A percentile compares a stretch with the other conserved stretches of the same genome.
Evolutionary conservation across 805 yeast genomes (phyloP).

Genomic region (Spathaspora boniae): DNA sequence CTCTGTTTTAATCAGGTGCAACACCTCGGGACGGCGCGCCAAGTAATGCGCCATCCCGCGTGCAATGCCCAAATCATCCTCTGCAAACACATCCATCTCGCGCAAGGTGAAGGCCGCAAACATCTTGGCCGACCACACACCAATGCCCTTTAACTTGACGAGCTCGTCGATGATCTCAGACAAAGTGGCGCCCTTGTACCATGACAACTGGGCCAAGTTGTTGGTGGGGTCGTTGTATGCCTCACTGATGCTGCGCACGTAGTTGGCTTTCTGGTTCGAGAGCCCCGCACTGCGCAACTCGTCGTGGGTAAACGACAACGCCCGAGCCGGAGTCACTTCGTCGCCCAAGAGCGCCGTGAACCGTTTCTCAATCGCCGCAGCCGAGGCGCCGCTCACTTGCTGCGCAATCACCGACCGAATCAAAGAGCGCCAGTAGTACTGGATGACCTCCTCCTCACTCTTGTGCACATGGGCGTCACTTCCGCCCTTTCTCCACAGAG

Average conservation of each 20-base stretch:
- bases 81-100: conserved; percentile 67
- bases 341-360: conserved; percentile 33
- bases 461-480: conserved; percentile 5
- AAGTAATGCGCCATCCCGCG: conserved; percentile 72
- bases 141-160: conserved; percentile 64
- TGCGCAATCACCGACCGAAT: conserved; percentile 55
- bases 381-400: conserved; percentile 81
- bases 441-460: conserved; percentile 16
- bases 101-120: conserved; percentile 68
- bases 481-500: conserved; percentile 15
- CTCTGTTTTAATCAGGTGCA: conserved; percentile 38
- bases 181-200: conserved; percentile 36
- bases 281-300: conserved; percentile 63
- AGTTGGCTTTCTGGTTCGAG: conserved; percentile 63
- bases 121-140: conserved; percentile 89
- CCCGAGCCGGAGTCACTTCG: conserved; percentile 43
- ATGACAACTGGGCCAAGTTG: conserved; percentile 25
- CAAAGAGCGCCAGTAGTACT: conserved; percentile 34
- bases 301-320: conserved; percentile 41
- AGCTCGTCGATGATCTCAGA: conserved; percentile 48
- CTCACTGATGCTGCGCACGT: conserved; percentile 52
- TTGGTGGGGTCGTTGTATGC: conserved; percentile 44
- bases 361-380: conserved; percentile 54
- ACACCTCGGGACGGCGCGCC: conserved; percentile 47
- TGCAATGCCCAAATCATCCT: conserved; percentile 80